Conservation (phyloP, 768 basidiomycete genomes). For the Suillus plorans region DNA sequence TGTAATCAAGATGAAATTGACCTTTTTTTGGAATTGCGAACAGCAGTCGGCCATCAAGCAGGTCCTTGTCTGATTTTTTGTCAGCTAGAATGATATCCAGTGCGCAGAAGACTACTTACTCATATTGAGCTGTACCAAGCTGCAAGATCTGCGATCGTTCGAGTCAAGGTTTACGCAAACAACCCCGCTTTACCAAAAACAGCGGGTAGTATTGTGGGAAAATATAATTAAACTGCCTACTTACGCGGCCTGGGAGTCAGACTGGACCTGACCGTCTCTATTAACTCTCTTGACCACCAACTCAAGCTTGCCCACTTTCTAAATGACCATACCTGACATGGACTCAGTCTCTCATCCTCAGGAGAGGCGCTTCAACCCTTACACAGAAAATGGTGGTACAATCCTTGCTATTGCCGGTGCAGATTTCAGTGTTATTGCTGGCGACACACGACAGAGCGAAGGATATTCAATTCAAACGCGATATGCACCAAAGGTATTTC, state of each 20-base stretch:
- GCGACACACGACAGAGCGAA: conserved; percentile 94
- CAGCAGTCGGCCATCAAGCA: conserved; percentile 80
- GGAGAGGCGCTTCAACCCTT: conserved; percentile 78
- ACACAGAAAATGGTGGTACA: conserved; percentile 92
- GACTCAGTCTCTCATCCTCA: conserved; percentile 41
- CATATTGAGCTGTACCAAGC: conserved; percentile 14
- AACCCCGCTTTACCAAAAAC: conserved; percentile 1
- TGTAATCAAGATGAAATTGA: conserved; percentile 25
- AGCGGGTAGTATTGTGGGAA: conserved; percentile 7
- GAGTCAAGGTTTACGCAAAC: not conserved
- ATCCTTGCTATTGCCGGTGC: conserved; percentile 94
- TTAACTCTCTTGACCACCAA: not conserved
- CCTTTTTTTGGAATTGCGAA: conserved; percentile 99
- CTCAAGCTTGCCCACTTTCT: not conserved
- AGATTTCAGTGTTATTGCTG: conserved; percentile 92
- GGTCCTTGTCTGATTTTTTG: conserved; percentile 54
- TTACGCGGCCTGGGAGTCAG: conserved; percentile 14
- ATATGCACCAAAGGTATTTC: conserved; percentile 94
- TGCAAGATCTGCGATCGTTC: not conserved
- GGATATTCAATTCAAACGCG: conserved; percentile 98
- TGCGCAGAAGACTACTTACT: conserved; percentile 13
- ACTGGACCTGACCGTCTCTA: not conserved
- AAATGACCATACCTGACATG: conserved; percentile 36
- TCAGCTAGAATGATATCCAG: not conserved
- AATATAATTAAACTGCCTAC: not conserved